A percentile compares a stretch with the other conserved stretches of the same genome.
Evolutionary conservation across 306 rosid species (phyloP).

Genomic region (Corylus americana): DNA sequence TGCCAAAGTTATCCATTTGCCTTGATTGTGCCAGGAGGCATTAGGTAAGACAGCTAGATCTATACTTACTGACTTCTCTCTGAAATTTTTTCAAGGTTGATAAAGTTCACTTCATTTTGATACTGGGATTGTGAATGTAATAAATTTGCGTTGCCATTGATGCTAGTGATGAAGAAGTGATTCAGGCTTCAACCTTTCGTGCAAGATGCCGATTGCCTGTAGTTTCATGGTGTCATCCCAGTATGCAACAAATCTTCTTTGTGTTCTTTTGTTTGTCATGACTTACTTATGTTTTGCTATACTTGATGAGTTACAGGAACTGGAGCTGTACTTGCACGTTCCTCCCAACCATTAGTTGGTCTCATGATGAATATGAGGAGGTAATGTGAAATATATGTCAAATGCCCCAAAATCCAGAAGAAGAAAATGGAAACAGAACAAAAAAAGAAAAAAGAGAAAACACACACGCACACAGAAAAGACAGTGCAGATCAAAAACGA

Average conservation of each 20-base stretch:
- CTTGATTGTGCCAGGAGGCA: slow-evolving; percentile 72
- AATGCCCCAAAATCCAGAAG: not conserved
- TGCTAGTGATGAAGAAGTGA: slow-evolving; percentile 87
- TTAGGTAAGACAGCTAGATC: slow-evolving; percentile 58
- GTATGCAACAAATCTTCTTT: slow-evolving; percentile 41
- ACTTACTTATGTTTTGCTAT: slow-evolving; percentile 22
- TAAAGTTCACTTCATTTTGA: slow-evolving; percentile 23
- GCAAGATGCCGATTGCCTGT: slow-evolving; percentile 90
- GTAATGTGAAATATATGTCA: slow-evolving; percentile 47
- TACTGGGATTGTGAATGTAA: slow-evolving; percentile 18
- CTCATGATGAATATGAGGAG: slow-evolving; percentile 97
- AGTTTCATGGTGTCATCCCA: slow-evolving; percentile 90
- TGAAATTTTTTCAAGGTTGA: slow-evolving; percentile 19
- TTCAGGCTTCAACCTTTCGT: slow-evolving; percentile 82
- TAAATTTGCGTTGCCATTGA: slow-evolving; percentile 27
- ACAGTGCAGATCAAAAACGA: not conserved
- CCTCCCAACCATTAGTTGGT: slow-evolving; percentile 98
- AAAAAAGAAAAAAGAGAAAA: not conserved
- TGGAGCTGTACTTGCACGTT: slow-evolving; percentile 98
- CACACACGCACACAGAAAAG: not conserved
- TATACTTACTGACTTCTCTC: slow-evolving; percentile 23
- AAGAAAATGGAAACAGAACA: not conserved
- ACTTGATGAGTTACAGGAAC: slow-evolving; percentile 50
- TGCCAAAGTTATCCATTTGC: slow-evolving; percentile 95
- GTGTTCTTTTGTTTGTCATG: slow-evolving; percentile 5